phyloP scores from a whole-genome alignment of 2,329 filamentous ascomycete species.

The Trichoderma pleuroti region DNA sequence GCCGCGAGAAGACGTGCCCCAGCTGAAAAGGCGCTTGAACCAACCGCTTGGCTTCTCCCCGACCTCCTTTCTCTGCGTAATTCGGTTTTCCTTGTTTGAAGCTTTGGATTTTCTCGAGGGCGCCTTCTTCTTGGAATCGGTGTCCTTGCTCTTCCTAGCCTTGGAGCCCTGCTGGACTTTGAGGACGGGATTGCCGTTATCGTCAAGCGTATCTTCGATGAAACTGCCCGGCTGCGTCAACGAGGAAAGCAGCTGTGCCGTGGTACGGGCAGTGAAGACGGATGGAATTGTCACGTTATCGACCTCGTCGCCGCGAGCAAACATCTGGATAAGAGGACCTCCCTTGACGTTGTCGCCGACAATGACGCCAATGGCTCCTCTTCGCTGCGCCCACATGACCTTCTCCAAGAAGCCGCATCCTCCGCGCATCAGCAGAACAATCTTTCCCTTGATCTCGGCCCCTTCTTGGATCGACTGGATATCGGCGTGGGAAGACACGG shows the following conservation, averaged over 20 bases:
- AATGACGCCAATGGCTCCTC: slow-evolving; percentile 84
- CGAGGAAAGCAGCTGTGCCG: slow-evolving; percentile 86
- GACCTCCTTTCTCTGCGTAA: slow-evolving; percentile 26
- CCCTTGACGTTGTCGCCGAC: slow-evolving; percentile 91
- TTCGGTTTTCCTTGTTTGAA: slow-evolving; percentile 28
- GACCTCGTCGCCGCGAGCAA: slow-evolving; percentile 84
- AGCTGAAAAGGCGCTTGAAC: slow-evolving; percentile 44
- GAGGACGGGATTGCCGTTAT: slow-evolving; percentile 55
- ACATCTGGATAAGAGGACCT: slow-evolving; percentile 92
- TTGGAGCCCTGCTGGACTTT: slow-evolving; percentile 51
- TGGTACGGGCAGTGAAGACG: slow-evolving; percentile 91
- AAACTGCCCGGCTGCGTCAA: slow-evolving; percentile 70
- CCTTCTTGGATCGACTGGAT: slow-evolving; percentile 89
- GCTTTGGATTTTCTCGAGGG: background rate
- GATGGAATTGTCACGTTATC: slow-evolving; percentile 93
- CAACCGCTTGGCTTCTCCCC: slow-evolving; percentile 35
- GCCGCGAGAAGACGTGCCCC: slow-evolving; percentile 30
- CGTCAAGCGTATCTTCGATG: slow-evolving; percentile 57
- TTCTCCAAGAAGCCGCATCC: slow-evolving; percentile 97
- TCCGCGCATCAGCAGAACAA: slow-evolving; percentile 85
- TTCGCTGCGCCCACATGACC: slow-evolving; percentile 91
- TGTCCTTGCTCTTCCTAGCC: slow-evolving; percentile 34
- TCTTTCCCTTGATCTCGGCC: slow-evolving; percentile 88
- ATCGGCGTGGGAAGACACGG: slow-evolving; percentile 65
- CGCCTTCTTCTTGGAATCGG: slow-evolving; percentile 28